Evolutionary conservation across 2,329 filamentous ascomycete species (phyloP).

Genomic region (Ploettnerulaceae sp.): DNA sequence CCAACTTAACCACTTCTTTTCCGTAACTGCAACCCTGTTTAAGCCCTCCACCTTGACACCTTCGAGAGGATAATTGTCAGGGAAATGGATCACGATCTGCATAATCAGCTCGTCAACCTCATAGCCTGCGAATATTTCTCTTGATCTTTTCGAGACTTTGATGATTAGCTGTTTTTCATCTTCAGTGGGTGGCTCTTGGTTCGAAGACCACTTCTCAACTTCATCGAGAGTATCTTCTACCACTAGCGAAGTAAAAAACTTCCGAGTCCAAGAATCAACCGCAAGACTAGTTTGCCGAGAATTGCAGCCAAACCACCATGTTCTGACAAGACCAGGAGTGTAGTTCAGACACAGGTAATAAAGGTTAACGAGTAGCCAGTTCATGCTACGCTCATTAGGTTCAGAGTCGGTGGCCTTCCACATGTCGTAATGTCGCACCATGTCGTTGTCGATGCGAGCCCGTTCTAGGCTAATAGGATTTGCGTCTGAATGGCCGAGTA

Average conservation of each 20-base stretch:
- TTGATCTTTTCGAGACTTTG: slow-evolving; percentile 64
- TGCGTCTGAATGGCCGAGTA: slow-evolving; percentile 72
- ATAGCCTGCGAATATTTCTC: slow-evolving; percentile 79
- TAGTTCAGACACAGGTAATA: slow-evolving; percentile 79
- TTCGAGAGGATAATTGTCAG: slow-evolving; percentile 76
- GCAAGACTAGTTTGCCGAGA: slow-evolving; percentile 75
- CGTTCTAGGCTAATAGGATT: slow-evolving; percentile 71
- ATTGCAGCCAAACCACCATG: slow-evolving; percentile 78
- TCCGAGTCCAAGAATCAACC: slow-evolving; percentile 80
- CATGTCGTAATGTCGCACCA: slow-evolving; percentile 53
- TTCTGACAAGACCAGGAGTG: slow-evolving; percentile 71
- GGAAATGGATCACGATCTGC: slow-evolving; percentile 75
- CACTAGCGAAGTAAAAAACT: slow-evolving; percentile 70
- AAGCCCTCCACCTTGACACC: slow-evolving; percentile 70
- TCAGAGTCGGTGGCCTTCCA: slow-evolving; percentile 51
- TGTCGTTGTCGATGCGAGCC: slow-evolving; percentile 51
- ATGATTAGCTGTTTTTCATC: slow-evolving; percentile 57
- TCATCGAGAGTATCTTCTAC: slow-evolving; percentile 61
- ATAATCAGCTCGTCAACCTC: slow-evolving; percentile 84
- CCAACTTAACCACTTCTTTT: slow-evolving; percentile 92
- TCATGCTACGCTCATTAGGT: slow-evolving; percentile 64
- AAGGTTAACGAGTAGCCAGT: slow-evolving; percentile 79
- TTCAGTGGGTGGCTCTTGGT: slow-evolving; percentile 43
- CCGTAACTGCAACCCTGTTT: slow-evolving; percentile 79
- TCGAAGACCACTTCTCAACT: slow-evolving; percentile 61